Conservation (phyloP, 1,284 basidiomycete genomes). For the Rhodotorula sp. region DNA sequence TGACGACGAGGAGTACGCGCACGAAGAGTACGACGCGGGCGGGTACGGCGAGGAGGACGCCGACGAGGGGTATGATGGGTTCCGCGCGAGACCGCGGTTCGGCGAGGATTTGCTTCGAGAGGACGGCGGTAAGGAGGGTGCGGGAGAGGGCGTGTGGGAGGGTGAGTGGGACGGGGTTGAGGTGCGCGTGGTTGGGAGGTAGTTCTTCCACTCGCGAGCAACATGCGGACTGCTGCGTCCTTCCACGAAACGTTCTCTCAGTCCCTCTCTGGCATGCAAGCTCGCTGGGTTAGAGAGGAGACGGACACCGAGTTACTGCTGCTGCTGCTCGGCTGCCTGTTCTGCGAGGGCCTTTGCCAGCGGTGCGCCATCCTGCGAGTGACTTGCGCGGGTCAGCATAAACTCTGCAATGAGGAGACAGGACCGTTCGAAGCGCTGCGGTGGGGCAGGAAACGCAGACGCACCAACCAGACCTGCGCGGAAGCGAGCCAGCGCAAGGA, state of each 20-base stretch:
- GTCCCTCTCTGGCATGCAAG: no score
- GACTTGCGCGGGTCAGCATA: neutral
- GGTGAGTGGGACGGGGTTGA: constrained; percentile 35
- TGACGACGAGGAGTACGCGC: neutral
- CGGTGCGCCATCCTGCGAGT: constrained; percentile 26
- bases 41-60: constrained; percentile 2
- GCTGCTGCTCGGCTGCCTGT: constrained; percentile 6
- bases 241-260: no score
- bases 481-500: no score
- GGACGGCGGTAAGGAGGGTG: constrained; percentile 1
- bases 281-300: no score
- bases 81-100: constrained; percentile 19
- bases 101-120: constrained; percentile 31
- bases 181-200: constrained; percentile 4
- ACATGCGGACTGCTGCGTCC: no score
- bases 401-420: neutral
- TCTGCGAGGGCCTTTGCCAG: constrained; percentile 24
- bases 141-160: constrained; percentile 27
- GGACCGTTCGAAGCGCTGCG: no score
- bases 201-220: no score
- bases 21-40: neutral
- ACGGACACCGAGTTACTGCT: no score
- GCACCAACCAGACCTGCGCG: constrained; percentile 26
- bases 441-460: neutral
- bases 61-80: constrained; percentile 8